These are phyloP conservation scores for Yamadazyma insecticola DNA, from an alignment of 805 yeast species.

Conservation along the genomic window DNA sequence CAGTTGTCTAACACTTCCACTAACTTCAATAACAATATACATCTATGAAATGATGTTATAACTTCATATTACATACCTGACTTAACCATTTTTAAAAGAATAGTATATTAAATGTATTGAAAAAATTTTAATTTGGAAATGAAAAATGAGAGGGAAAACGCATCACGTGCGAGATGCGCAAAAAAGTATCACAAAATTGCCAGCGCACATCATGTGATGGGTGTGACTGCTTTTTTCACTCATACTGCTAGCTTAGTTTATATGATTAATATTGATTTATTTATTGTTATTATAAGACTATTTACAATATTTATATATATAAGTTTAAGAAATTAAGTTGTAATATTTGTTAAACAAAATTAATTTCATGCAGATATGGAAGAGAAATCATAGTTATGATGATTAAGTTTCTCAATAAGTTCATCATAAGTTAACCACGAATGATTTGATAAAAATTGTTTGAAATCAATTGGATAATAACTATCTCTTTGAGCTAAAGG, in stretches of 20 bases:
- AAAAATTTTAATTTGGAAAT: too few relatives aligned
- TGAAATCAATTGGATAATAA: constrained; percentile 42
- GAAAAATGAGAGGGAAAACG: too few relatives aligned
- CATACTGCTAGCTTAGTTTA: background rate
- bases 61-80: constrained; percentile 48
- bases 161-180: too few relatives aligned
- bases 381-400: constrained; percentile 36
- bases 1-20: too few relatives aligned
- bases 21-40: too few relatives aligned
- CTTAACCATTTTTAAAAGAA: constrained; percentile 65
- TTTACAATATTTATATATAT: background rate
- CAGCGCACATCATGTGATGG: too few relatives aligned
- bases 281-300: background rate
- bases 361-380: constrained; percentile 5
- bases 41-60: too few relatives aligned
- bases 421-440: constrained; percentile 43
- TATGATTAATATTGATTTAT: background rate
- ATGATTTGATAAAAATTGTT: constrained; percentile 43
- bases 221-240: constrained; percentile 4
- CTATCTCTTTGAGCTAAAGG: constrained; percentile 43
- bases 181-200: too few relatives aligned
- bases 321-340: background rate
- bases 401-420: constrained; percentile 46
- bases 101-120: too few relatives aligned
- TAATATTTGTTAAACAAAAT: background rate